A percentile compares a stretch with the other conserved stretches of the same genome.
phyloP scores from a whole-genome alignment of 441 rosid genomes.

The Euphorbia celastroides region DNA sequence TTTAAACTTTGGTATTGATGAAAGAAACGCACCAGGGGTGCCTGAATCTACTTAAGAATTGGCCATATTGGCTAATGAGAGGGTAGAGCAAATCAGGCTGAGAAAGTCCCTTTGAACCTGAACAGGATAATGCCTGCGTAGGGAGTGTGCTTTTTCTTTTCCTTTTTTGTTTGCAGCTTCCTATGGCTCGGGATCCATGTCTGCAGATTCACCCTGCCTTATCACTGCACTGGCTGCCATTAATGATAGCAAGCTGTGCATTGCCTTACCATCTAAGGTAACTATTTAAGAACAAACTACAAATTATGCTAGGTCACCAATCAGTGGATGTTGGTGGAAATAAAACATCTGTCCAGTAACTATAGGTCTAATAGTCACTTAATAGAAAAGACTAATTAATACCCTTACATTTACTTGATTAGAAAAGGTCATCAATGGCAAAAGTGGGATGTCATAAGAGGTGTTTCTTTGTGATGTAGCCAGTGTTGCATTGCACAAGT shows the following conservation, averaged over 20 bases:
- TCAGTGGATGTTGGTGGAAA: neutral
- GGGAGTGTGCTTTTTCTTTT: slow-evolving; percentile 85
- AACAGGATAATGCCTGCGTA: slow-evolving; percentile 99
- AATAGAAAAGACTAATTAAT: neutral
- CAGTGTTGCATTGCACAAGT: no score
- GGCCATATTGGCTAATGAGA: slow-evolving; percentile 25
- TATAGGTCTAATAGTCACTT: neutral
- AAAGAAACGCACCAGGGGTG: slow-evolving; percentile 95
- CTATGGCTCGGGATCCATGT: slow-evolving; percentile 22
- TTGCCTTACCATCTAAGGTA: neutral
- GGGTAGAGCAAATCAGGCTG: slow-evolving; percentile 61
- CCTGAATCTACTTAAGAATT: slow-evolving; percentile 48
- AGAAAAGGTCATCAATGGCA: neutral
- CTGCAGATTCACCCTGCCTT: slow-evolving; percentile 15
- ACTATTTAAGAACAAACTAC: neutral
- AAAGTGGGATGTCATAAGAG: neutral
- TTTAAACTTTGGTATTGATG: slow-evolving; percentile 38
- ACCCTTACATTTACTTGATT: neutral
- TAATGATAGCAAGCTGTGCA: slow-evolving; percentile 7
- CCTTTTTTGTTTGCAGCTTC: slow-evolving; percentile 34
- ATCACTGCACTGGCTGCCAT: slow-evolving; percentile 6
- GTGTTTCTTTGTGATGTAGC: neutral
- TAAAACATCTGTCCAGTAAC: neutral
- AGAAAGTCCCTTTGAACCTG: slow-evolving; percentile 99
- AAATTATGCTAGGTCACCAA: neutral